Evolutionary conservation across 345 rosid genomes (phyloP).

Genomic region (Eucalyptus cloeziana): DNA sequence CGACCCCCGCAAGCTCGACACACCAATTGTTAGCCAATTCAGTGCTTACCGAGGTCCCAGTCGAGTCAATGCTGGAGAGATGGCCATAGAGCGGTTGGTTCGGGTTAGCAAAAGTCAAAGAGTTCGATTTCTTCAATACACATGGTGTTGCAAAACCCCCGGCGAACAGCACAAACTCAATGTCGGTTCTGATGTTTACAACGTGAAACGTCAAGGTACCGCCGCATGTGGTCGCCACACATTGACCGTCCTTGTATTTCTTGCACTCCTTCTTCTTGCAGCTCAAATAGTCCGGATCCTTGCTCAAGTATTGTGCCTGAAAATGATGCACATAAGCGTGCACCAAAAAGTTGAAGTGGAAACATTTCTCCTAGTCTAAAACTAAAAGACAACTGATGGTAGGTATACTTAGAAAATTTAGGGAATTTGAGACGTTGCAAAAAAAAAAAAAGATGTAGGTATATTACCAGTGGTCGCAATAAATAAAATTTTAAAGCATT

Average conservation of each 20-base stretch:
- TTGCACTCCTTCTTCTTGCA: conserved; percentile 33
- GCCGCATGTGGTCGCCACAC: conserved; percentile 22
- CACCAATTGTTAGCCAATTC: background rate
- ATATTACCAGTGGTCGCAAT: background rate
- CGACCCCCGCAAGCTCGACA: background rate
- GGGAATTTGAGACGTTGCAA: background rate
- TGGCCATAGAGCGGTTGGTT: conserved; percentile 40
- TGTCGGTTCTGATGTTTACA: conserved; percentile 47
- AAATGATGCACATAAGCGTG: background rate
- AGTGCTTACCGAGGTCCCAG: conserved; percentile 35
- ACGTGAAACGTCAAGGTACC: conserved; percentile 40
- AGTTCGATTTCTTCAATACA: conserved; percentile 16
- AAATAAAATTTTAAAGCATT: background rate
- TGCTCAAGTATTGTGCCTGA: conserved; percentile 37
- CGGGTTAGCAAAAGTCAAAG: conserved; percentile 37
- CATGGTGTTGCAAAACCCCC: conserved; percentile 50
- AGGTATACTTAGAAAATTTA: background rate
- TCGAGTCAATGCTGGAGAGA: conserved; percentile 41
- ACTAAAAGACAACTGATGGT: background rate
- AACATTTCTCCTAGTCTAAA: background rate
- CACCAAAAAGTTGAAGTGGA: background rate
- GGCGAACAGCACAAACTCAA: conserved; percentile 40
- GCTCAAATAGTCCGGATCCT: conserved; percentile 36
- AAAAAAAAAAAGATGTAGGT: background rate
- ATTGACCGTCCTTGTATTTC: background rate